Conservation (phyloP, 2,329 filamentous ascomycete species). For the Colletotrichum nymphaeae region DNA sequence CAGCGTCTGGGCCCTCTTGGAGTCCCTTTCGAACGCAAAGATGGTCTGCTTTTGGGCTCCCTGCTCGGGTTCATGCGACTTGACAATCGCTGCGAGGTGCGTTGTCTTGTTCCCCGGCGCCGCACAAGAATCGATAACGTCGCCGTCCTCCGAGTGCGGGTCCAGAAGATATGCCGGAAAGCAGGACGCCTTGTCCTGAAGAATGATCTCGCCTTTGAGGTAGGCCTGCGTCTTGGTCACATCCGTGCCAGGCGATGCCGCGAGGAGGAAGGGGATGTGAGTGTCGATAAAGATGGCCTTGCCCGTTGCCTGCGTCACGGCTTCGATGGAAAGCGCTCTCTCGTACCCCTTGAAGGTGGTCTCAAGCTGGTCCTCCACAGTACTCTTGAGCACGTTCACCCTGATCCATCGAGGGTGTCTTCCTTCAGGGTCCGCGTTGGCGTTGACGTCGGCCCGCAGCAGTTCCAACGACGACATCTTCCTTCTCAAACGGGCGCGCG, state of each 20-base stretch:
- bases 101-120: conserved; percentile 98
- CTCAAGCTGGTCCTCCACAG: conserved; percentile 76
- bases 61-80: conserved; percentile 51
- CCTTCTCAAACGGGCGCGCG: conserved; percentile 78
- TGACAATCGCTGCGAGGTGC: conserved; percentile 83
- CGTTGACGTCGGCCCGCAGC: conserved; percentile 69
- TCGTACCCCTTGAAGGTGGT: conserved; percentile 78
- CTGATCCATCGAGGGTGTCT: conserved; percentile 91
- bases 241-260: conserved; percentile 78
- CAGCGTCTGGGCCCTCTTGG: conserved; percentile 77
- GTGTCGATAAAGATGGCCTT: conserved; percentile 78
- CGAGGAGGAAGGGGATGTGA: conserved; percentile 86
- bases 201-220: conserved; percentile 79
- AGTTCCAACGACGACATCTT: conserved; percentile 76
- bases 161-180: conserved; percentile 93
- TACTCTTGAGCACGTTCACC: conserved; percentile 82
- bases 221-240: conserved; percentile 82
- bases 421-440: conserved; percentile 60
- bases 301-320: conserved; percentile 61
- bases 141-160: conserved; percentile 72
- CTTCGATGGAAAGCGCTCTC: conserved; percentile 64
- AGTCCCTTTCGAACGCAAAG: conserved; percentile 84
- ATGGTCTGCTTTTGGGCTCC: conserved; percentile 61
- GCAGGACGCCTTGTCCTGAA: conserved; percentile 97
- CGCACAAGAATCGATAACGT: conserved; percentile 92